Evolutionary conservation across 108 stramenopile species (phyloP), one percentile per base, ranked within the genome.

Genomic region (Cyclotella atomus): DNA sequence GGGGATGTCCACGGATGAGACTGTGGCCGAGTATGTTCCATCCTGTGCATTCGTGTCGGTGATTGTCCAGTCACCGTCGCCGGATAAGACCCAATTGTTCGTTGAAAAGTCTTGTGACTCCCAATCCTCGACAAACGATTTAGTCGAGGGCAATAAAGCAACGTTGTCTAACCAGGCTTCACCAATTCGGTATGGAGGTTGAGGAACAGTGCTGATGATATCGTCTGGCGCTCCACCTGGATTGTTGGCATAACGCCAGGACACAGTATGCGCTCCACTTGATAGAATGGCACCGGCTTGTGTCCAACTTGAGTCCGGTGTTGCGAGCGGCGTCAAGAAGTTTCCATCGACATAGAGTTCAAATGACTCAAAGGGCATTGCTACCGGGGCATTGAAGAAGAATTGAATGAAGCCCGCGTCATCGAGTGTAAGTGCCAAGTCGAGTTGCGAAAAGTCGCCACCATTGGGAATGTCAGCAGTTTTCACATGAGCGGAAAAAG

Each of bases 131-230:
- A 30, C 36, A 35, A 82, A 82, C 8, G 70, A 59, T 20, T 53
- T 24, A 16, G 74, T 75, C 6, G 70, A 21, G 16, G 69, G 64
- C 19, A 82, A n/a, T 17, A 82, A 47, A 20, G 55, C 33, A 12
- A 82, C 59, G 63, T 82, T 71, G 70, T 82, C 81, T 21, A 82
- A 24, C 81, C 81, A 82, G 23, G 74, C 81, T 59, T 82, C 81
- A 3, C 74, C 81, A 60, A 71, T 33, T 34, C 73, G 28, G 29
- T 47, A 70, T 20, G 68, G 44, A 32, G 81, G 81, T 9, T 49
- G 21, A 16, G 63, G 64, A 29, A 70, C 16, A 25, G 64, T 35
- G 12, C 21, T 54, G 12, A 82, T n/a, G 8, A 75, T 32, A 38
- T 75, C 74, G 4, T 75, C 70, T 1, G 81, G 81, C 15, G 59